phyloP scores from a whole-genome alignment of 1,139 yeast genomes.

The Sugiyamaella japonica region DNA sequence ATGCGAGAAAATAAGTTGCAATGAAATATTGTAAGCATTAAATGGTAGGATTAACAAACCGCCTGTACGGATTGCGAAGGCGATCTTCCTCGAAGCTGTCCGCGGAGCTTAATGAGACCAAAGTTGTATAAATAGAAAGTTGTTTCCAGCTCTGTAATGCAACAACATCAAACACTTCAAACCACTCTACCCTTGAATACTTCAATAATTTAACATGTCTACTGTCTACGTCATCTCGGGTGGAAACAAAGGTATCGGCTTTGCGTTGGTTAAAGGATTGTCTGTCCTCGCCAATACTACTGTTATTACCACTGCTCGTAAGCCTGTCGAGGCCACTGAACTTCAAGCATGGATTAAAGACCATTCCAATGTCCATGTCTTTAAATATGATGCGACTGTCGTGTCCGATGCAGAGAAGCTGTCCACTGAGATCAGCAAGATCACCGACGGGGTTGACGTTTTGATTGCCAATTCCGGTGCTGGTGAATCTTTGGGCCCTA shows the following conservation, averaged over 20 bases:
- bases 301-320: slow-evolving; percentile 19
- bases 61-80: too few species aligned
- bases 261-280: slow-evolving; percentile 13
- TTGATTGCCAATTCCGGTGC: slow-evolving; percentile 20
- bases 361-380: slow-evolving; percentile 16
- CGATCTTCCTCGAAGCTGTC: too few species aligned
- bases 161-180: too few species aligned
- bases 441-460: slow-evolving; percentile 17
- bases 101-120: too few species aligned
- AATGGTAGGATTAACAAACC: too few species aligned
- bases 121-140: too few species aligned
- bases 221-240: slow-evolving; percentile 22
- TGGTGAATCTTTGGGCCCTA: slow-evolving; percentile 3
- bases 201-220: slow-evolving; percentile 8
- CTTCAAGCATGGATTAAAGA: slow-evolving; percentile 5
- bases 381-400: slow-evolving; percentile 16
- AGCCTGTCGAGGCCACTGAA: slow-evolving; percentile 15
- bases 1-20: neutral
- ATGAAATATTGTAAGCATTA: too few species aligned
- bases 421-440: slow-evolving; percentile 30
- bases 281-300: slow-evolving; percentile 3
- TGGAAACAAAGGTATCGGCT: slow-evolving; percentile 22
- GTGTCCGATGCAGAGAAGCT: slow-evolving; percentile 10
- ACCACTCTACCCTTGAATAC: too few species aligned
- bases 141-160: too few species aligned